Evolutionary conservation across 2,329 filamentous ascomycete genomes (phyloP), one percentile per base, ranked within the genome.

Genomic region (Fusarium sp.): DNA sequence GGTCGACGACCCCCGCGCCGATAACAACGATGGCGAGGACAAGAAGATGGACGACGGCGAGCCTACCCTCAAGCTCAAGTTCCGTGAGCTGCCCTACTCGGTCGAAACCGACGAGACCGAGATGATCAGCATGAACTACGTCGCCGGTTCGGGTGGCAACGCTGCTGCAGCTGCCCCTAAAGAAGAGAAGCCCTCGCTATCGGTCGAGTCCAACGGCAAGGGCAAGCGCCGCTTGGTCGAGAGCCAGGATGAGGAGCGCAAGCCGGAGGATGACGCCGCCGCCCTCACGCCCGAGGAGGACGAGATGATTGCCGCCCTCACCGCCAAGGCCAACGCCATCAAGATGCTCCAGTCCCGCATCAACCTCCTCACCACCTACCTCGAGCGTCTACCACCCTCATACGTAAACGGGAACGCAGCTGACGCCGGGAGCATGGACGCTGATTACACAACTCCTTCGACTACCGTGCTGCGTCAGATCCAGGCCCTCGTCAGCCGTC

Each of bases 61-160:
- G 33, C 78, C 83, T 1, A 79, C 82, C 2, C 77, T 89, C 23
- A 87, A 85, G 55, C 85, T 96, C 65, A 91, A 88, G 74, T 98
- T 98, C 80, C 88, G 90, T 64, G 91, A 96, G 76, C 81, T 98
- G 9, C 88, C 91, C 2, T 98, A 96, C 79, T 91, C 91, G 0
- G 90, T 98, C 2, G 96, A 98, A 81, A 97, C 94, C 0, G 93
- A 93, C 9, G 94, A 98, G 79, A 94, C 94, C 1, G 96, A 99
- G 80, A 97, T 97, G 93, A 98, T 99, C 71, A 92, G 92, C 72
- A 92, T 99, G 75, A 93, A 97, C 79, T 97, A 94, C 71, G 91
- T 99, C 18, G 94, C 95, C 0, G 90, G 90, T 57, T 93, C 92
- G 38, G 92, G 91, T 50, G 92, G 92, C 51, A 95, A 92, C 31